These are phyloP conservation scores for Penicillium crystallinum DNA, from an alignment of 495 filamentous ascomycete species.

Conservation along the genomic window DNA sequence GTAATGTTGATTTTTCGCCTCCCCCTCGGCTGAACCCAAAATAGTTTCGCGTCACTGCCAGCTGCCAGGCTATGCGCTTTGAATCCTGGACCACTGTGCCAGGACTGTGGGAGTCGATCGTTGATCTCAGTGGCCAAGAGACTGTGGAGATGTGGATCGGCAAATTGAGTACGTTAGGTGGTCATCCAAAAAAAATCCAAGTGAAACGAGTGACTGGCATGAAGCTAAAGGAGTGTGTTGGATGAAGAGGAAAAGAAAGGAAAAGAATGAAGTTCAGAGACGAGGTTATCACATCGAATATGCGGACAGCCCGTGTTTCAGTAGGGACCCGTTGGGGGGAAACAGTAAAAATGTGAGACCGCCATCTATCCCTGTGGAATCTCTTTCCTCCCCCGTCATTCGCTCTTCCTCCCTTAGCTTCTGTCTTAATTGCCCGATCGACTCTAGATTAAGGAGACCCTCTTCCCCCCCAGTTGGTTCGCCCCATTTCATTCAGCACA, in stretches of 20 bases:
- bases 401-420: neutral
- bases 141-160: conserved; percentile 8
- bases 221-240: neutral
- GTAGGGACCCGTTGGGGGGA: conserved; percentile 5
- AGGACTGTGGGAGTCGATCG: conserved; percentile 8
- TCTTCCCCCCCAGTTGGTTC: neutral
- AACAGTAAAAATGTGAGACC: conserved; percentile 25
- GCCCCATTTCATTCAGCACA: neutral
- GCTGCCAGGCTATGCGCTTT: conserved; percentile 2
- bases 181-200: neutral
- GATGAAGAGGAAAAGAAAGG: neutral
- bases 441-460: neutral
- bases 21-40: neutral
- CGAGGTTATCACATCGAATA: neutral
- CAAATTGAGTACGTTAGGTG: neutral
- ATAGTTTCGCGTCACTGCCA: neutral
- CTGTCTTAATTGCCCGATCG: neutral
- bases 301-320: conserved; percentile 15
- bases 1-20: neutral
- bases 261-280: neutral
- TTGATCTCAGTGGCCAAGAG: conserved; percentile 1
- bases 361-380: conserved; percentile 8
- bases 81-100: conserved; percentile 4
- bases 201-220: neutral
- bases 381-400: neutral